Base-by-base conservation (phyloP, 148 eudicot genomes). In the Persicaria maculosa region DNA sequence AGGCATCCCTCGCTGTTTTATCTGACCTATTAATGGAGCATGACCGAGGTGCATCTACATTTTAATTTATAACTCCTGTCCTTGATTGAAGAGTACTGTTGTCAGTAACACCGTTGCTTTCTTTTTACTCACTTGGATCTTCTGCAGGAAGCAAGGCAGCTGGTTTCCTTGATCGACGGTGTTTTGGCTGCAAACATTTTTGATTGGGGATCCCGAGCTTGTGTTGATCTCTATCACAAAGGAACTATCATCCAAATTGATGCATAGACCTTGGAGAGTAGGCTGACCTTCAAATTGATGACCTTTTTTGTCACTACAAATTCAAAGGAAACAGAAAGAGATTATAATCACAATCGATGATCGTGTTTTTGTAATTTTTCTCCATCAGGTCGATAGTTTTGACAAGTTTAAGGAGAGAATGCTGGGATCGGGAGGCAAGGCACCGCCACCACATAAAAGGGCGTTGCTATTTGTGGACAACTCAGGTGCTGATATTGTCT, bases 171-270 rank as follows among this genome's bases (percentile, higher is more conserved):
- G 79, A 90, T 95, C 50, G 99, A 95, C 83, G 99, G 99, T 12
- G 99, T 95, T 68, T 92, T 95, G 67, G 99, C 97, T 79, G 99
- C 99, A 57, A 95, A 95, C 84, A 95, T 95, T 50, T 95, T 95
- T 83, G 97, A 95, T 72, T 95, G 99, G 99, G 99, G 99, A 72
- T 92, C 99, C 36, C 97, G 97, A 71, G 99, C 99, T 20, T 95
- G 99, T 84, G 99, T 95, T 78, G 97, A 95, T 74, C 99, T 95
- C 77, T 95, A 95, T 82, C 93, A 90, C 77, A 84, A 92, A 79
- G 99, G 99, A 72, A 95, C 99, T 44, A 95, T 95, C 75, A 95
- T 92, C 11, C 97, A 95, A 81, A n/a, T n/a, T n/a, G 86, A 92
- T 95, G 99, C 99, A 90, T 69, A 87, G 97, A 81, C 99, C 99